These are phyloP conservation scores for Malus hybrid DNA, from an alignment of 331 rosid genomes.

Conservation along the genomic window DNA sequence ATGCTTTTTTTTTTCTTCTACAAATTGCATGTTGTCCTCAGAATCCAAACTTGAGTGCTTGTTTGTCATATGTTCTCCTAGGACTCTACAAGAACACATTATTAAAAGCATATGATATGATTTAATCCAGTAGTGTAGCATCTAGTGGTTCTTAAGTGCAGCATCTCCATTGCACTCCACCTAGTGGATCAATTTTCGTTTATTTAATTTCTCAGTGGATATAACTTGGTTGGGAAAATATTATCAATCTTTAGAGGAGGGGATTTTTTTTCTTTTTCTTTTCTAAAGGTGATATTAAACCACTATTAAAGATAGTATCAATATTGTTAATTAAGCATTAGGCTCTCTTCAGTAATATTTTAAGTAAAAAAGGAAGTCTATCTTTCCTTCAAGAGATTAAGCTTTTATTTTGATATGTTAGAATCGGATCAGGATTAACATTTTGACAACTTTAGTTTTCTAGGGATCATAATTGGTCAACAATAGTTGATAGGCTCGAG, in stretches of 20 bases:
- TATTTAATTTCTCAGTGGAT: not conserved
- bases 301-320: not conserved
- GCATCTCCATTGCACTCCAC: conserved; percentile 26
- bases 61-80: not conserved
- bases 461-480: conserved; percentile 30
- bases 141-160: conserved; percentile 17
- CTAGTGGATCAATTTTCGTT: conserved; percentile 2
- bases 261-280: conserved; percentile 17
- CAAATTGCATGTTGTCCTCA: too few species aligned
- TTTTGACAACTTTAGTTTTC: conserved; percentile 1
- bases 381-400: conserved; percentile 3
- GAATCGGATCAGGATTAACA: conserved; percentile 1
- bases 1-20: not conserved
- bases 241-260: conserved; percentile 18
- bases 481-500: conserved; percentile 51
- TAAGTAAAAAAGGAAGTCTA: not conserved
- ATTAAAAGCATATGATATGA: not conserved
- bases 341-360: not conserved
- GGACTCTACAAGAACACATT: conserved; percentile 14
- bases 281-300: conserved; percentile 7
- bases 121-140: conserved; percentile 11
- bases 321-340: not conserved
- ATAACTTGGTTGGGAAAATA: conserved; percentile 10
- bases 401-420: not conserved
- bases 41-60: not conserved